These are phyloP conservation scores for Kernera saxatilis DNA, from an alignment of 345 rosid genomes.

Conservation along the genomic window DNA sequence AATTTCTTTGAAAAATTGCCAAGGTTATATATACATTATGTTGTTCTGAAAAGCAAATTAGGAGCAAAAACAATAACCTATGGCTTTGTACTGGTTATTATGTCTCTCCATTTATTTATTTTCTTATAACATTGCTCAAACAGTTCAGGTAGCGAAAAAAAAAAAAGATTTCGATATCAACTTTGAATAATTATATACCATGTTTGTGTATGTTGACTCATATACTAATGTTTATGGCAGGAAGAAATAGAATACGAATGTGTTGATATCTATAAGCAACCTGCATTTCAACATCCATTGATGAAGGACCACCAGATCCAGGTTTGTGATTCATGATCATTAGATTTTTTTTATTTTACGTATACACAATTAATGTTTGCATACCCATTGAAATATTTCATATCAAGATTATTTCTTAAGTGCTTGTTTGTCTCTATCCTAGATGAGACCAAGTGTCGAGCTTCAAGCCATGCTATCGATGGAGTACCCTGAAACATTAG, in stretches of 20 bases:
- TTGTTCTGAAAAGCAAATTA: background rate
- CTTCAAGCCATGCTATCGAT: background rate
- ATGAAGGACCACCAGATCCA: constrained; percentile 11
- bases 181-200: background rate
- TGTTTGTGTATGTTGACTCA: background rate
- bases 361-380: background rate
- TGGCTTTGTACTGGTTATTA: background rate
- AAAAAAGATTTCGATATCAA: background rate
- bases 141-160: background rate
- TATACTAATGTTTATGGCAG: background rate
- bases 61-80: background rate
- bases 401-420: background rate
- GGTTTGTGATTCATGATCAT: background rate
- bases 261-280: constrained; percentile 8
- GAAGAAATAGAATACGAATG: constrained; percentile 7
- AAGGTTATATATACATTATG: background rate
- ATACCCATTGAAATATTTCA: background rate
- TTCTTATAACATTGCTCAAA: background rate
- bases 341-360: background rate
- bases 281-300: constrained; percentile 12
- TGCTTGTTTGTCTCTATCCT: background rate
- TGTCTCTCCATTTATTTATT: background rate
- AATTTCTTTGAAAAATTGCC: too few species aligned
- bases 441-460: constrained; percentile 20
- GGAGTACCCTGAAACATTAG: background rate